Base-by-base conservation (phyloP, 768 basidiomycete species). In the Tricholoma furcatifolium region DNA sequence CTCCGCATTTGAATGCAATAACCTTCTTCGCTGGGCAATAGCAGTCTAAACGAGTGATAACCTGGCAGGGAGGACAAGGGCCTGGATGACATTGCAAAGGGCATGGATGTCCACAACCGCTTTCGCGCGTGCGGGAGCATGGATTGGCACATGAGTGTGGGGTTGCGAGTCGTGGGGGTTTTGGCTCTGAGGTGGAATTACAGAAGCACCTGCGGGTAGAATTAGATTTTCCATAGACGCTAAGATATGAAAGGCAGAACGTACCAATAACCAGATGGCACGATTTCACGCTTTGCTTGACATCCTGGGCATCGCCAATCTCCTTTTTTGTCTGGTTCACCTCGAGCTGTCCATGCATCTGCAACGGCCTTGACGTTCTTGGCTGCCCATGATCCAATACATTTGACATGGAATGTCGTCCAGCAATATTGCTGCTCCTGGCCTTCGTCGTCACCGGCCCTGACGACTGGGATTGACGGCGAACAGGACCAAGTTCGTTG, bases 291-390 rank as follows among this genome's bases (percentile, higher is more conserved):
- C 52, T 84, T 85, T 1, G 84, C 82, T 62, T 95, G 93, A 72
- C 96, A 98, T 0, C 91, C 93, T 0, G 96, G 96, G 67, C 96
- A 98, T 47, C 87, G 77, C 96, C 96, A 98, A 63, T 91, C 85
- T 0, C 88, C 93, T 12, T 71, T 73, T 50, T 77, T 74, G 10
- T 81, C 75, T 14, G 58, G 55, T 60, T 89, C 85, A 7, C 89
- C 89, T 45, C 87, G 72, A 6, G 82, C 82, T 14, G 77, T 76
- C 85, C 82, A 91, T 0, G 88, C 93, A 45, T 84, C 88, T 51
- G 74, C 75, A 11, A 85, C 60, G 11, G 86, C 88, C 64, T 87
- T 85, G 44, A 86, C 83, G 61, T 86, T 90, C 70, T 91, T 90
- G 24, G 77, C 70, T 0, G 93, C 93, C 96, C 96, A 98, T 0